phyloP scores from a whole-genome alignment of 2,329 filamentous ascomycete species.

The Exophiala bonariae region DNA sequence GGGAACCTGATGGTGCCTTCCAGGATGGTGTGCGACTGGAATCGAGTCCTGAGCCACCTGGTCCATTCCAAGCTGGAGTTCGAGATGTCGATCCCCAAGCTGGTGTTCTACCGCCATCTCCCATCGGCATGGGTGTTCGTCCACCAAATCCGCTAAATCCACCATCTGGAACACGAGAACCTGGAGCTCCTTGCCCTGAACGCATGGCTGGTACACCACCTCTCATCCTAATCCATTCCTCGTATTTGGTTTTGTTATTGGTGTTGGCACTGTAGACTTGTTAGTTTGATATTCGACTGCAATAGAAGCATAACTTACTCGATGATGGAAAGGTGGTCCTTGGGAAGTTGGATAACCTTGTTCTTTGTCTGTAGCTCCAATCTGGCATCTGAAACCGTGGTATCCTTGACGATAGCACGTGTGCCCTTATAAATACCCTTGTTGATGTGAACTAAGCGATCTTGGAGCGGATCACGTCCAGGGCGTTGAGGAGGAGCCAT shows the following conservation, averaged over 20 bases:
- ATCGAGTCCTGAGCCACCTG: conserved; percentile 24
- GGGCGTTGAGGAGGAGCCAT: conserved; percentile 71
- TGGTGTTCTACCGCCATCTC: conserved; percentile 68
- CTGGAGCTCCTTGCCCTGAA: conserved; percentile 31
- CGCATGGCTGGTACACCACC: conserved; percentile 24
- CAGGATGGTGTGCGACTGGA: conserved; percentile 52
- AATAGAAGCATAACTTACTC: conserved; percentile 58
- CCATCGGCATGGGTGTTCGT: conserved; percentile 66
- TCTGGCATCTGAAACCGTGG: conserved; percentile 79
- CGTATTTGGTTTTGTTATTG: conserved; percentile 25
- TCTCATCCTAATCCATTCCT: conserved; percentile 23
- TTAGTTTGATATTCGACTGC: conserved; percentile 22
- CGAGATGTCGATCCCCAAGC: conserved; percentile 67
- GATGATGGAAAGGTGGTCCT: conserved; percentile 79
- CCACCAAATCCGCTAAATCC: conserved; percentile 70
- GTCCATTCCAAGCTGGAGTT: conserved; percentile 30
- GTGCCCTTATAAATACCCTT: conserved; percentile 90
- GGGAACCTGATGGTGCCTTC: conserved; percentile 58
- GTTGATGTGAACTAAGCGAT: conserved; percentile 86
- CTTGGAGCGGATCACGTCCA: conserved; percentile 79
- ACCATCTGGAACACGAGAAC: conserved; percentile 44
- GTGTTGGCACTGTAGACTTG: conserved; percentile 20
- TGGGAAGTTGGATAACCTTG: conserved; percentile 83
- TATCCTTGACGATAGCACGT: conserved; percentile 92
- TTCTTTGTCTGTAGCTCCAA: conserved; percentile 93